phyloP scores from a whole-genome alignment of 441 rosid genomes.

The Dalechampia spathulata region DNA sequence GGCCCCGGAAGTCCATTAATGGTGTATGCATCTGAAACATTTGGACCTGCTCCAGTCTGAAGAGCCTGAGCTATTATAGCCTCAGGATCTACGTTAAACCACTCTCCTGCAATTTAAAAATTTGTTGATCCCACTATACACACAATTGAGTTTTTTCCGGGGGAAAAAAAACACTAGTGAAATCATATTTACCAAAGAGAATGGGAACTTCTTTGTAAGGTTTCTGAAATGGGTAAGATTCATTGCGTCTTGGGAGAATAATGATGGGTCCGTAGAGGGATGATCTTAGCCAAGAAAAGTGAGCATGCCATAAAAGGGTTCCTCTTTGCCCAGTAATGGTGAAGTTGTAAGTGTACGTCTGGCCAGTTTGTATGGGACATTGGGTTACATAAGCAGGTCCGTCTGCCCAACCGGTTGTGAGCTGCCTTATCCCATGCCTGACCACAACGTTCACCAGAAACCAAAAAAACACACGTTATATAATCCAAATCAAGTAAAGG shows the following conservation, averaged over 20 bases:
- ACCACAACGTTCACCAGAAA: no score
- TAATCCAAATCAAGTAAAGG: no score
- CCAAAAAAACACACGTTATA: neutral
- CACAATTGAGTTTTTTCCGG: no score
- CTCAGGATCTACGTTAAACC: conserved; percentile 71
- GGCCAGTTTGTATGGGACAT: conserved; percentile 62
- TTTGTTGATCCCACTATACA: no score
- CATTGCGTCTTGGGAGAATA: conserved; percentile 43
- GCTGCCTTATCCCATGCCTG: conserved; percentile 69
- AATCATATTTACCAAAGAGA: conserved; percentile 48
- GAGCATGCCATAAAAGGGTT: conserved; percentile 69
- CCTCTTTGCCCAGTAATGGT: conserved; percentile 65
- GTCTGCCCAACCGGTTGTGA: conserved; percentile 62
- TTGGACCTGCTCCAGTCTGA: conserved; percentile 66
- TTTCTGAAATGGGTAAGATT: conserved; percentile 50
- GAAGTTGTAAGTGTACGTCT: conserved; percentile 55
- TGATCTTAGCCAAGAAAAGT: conserved; percentile 57
- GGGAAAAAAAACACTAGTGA: no score
- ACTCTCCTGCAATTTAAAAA: conserved; percentile 49
- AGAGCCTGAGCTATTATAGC: conserved; percentile 54
- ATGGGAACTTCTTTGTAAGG: conserved; percentile 61
- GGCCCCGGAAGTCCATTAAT: conserved; percentile 83
- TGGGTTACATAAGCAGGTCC: conserved; percentile 68
- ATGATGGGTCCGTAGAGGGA: conserved; percentile 61
- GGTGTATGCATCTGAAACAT: conserved; percentile 75